Conservation (phyloP, 345 rosid genomes). For the Laguncularia racemosa region DNA sequence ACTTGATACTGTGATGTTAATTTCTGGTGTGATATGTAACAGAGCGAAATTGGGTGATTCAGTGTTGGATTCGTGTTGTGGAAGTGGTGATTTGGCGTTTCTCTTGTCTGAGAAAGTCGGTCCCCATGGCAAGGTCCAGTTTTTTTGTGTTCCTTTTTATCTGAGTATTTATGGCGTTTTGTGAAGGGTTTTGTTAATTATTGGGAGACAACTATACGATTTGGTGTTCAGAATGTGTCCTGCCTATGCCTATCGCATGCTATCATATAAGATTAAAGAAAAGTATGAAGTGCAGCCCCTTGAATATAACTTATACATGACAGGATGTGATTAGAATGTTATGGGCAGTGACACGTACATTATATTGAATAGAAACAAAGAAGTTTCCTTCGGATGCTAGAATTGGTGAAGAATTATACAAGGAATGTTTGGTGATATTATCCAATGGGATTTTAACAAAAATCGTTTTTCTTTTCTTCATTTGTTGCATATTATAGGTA, state of each 20-base stretch:
- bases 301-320: too few relatives aligned
- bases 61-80: constrained; percentile 86
- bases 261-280: too few relatives aligned
- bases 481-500: constrained; percentile 37
- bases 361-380: too few relatives aligned
- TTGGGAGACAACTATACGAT: too few relatives aligned
- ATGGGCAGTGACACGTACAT: too few relatives aligned
- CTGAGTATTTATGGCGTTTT: not conserved
- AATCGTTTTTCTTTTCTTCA: not conserved
- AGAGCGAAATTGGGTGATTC: constrained; percentile 61
- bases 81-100: constrained; percentile 86
- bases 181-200: not conserved
- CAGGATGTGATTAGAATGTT: too few relatives aligned
- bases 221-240: too few relatives aligned
- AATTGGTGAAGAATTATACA: not conserved
- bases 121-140: constrained; percentile 14
- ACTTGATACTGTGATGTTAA: not conserved
- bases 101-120: constrained; percentile 80
- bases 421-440: not conserved
- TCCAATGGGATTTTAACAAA: too few relatives aligned
- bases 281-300: too few relatives aligned
- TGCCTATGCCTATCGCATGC: too few relatives aligned
- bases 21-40: too few relatives aligned
- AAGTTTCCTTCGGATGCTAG: too few relatives aligned
- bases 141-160: not conserved